Conservation (phyloP, 202 grass and related monocot species). For the Setaria viridis region DNA sequence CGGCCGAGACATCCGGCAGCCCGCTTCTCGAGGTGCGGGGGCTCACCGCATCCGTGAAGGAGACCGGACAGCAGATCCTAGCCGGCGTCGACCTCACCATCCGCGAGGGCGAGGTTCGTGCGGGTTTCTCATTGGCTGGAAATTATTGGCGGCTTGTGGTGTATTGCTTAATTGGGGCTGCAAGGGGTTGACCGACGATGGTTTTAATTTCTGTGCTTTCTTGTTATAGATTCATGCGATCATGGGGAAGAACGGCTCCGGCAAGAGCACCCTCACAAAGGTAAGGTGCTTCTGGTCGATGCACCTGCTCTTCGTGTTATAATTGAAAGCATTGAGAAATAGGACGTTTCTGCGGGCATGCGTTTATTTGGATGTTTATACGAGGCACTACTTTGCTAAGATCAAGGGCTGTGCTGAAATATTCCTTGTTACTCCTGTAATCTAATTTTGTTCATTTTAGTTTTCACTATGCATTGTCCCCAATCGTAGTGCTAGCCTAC, state of each 20-base stretch:
- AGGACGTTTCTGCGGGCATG: background rate
- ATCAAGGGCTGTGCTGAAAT: background rate
- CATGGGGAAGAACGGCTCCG: slow-evolving; percentile 96
- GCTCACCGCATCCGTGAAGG: slow-evolving; percentile 81
- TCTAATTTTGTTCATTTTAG: background rate
- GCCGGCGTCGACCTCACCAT: slow-evolving; percentile 82
- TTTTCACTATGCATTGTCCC: background rate
- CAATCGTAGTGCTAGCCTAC: background rate
- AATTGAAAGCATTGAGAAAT: background rate
- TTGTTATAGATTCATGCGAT: slow-evolving; percentile 77
- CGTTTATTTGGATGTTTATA: background rate
- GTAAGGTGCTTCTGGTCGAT: slow-evolving; percentile 43
- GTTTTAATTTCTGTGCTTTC: slow-evolving; percentile 36
- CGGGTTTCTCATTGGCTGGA: background rate
- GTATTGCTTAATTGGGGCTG: background rate
- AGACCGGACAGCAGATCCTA: slow-evolving; percentile 67
- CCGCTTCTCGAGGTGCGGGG: slow-evolving; percentile 75
- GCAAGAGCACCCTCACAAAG: slow-evolving; percentile 96
- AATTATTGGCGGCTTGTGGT: background rate
- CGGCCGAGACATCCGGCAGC: slow-evolving; percentile 26
- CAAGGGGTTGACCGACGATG: background rate
- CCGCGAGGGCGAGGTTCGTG: slow-evolving; percentile 79
- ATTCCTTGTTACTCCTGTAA: background rate
- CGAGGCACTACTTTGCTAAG: background rate
- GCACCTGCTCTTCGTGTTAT: slow-evolving; percentile 4